Conservation (phyloP, 371 early-diverging fungal species). For the Mucor sp. region DNA sequence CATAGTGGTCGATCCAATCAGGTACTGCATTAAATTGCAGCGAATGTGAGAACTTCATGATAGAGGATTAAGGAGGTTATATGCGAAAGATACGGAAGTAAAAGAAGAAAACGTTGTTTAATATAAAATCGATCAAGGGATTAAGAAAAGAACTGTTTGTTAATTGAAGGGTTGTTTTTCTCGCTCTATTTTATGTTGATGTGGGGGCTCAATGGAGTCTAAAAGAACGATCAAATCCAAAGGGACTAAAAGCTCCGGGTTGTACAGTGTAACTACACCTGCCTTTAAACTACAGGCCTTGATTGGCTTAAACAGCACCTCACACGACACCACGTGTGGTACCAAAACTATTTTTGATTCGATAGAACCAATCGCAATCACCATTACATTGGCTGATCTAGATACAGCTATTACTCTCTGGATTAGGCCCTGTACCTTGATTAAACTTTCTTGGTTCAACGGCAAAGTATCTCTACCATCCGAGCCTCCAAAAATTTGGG, state of each 20-base stretch:
- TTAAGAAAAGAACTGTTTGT: conserved; percentile 8
- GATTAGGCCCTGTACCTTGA: not conserved
- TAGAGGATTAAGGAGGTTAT: not conserved
- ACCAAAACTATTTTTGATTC: conserved; percentile 16
- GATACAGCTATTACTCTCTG: not conserved
- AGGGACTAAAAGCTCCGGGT: conserved; percentile 11
- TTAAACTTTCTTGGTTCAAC: conserved; percentile 1
- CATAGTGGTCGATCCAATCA: conserved; percentile 86
- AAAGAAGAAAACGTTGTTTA: conserved; percentile 4
- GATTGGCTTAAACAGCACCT: conserved; percentile 17
- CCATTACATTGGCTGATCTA: conserved; percentile 8
- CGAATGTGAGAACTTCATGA: conserved; percentile 90
- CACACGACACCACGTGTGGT: conserved; percentile 34
- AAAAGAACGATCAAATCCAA: conserved; percentile 6
- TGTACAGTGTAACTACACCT: conserved; percentile 2
- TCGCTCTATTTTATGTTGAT: conserved; percentile 1
- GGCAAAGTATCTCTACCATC: not conserved
- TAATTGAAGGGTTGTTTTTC: conserved; percentile 4
- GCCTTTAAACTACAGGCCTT: not conserved
- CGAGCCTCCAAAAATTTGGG: not conserved
- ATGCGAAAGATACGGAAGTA: conserved; percentile 6
- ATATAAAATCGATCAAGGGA: not conserved
- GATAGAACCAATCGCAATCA: conserved; percentile 9
- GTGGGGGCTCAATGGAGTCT: not conserved
- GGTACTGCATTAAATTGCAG: conserved; percentile 90